Conservation (phyloP, 345 rosid species). For the Cardamine chenopodiifolia region DNA sequence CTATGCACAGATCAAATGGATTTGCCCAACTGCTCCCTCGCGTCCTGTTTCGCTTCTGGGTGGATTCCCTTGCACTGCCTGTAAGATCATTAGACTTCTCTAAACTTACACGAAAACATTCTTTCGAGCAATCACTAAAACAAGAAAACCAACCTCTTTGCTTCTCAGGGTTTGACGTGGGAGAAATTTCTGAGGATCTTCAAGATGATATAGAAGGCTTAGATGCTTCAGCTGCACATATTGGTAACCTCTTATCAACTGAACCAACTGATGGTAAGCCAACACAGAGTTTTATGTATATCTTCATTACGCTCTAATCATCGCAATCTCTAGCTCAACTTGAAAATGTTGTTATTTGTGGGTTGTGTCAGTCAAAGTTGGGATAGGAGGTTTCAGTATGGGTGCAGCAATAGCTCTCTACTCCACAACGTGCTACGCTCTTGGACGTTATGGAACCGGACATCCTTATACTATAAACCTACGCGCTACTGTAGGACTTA, state of each 20-base stretch:
- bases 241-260: slow-evolving; percentile 70
- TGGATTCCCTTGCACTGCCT: slow-evolving; percentile 79
- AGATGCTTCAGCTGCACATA: slow-evolving; percentile 82
- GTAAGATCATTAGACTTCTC: slow-evolving; percentile 49
- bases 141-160: background rate
- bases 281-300: background rate
- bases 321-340: slow-evolving; percentile 22
- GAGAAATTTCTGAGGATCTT: slow-evolving; percentile 65
- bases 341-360: slow-evolving; percentile 3
- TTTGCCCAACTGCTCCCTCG: slow-evolving; percentile 86
- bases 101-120: slow-evolving; percentile 7
- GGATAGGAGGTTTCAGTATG: slow-evolving; percentile 85
- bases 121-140: background rate
- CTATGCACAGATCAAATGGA: slow-evolving; percentile 69
- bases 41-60: slow-evolving; percentile 68
- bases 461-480: slow-evolving; percentile 53
- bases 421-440: slow-evolving; percentile 60
- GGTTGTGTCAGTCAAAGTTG: slow-evolving; percentile 53
- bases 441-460: slow-evolving; percentile 59
- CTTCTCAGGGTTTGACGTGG: slow-evolving; percentile 70
- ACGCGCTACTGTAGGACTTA: slow-evolving; percentile 61
- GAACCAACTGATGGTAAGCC: slow-evolving; percentile 70
- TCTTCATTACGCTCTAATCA: background rate
- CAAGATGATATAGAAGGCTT: slow-evolving; percentile 73
- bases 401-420: slow-evolving; percentile 75